Evolutionary conservation across 768 basidiomycete species (phyloP), one percentile per base, ranked within the genome.

Genomic region (Mycena latifolia): DNA sequence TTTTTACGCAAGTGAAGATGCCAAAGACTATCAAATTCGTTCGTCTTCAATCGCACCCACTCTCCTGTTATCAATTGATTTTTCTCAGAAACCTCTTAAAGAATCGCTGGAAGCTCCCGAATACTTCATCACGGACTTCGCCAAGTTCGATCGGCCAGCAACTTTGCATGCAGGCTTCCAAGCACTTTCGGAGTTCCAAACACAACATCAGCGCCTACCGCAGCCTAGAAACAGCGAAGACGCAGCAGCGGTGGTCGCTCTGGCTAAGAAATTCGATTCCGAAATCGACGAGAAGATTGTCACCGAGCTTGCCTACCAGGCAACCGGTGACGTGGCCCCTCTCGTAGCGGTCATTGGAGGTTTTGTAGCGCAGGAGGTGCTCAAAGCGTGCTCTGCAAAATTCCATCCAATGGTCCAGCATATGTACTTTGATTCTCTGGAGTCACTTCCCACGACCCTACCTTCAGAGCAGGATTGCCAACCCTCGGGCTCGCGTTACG

Each of bases 1-100:
- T 96, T 66, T 99, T 98, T 77, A 95, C 94, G 9, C 98, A 99
- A 78, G 96, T 99, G 69, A 99, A 99, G 82, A 97, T 98, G 95
- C 98, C 98, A 12, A 99, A 97, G 81, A 86, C 95, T 54, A 81
- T 98, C 53, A 89, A 95, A 76, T 99, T 98, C 73, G 97, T 98
- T 72, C 74, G 95, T 85, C 4, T 45, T 27, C 18, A 41, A 29
- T 53, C 39, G 17, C 69, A 41, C 37, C 52, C 29, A 14, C 20
- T 41, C 22, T 33, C 43, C 47, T 14, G 25, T 63, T 60, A 41
- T 31, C 11, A 61, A 39, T 72, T 41, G 48, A 8, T 48, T 18
- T 24, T 29, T 25, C 29, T 3, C 71, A 99, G 97, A 98, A 98
- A 95, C 88, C 96, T 2, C 85, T 99, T 22, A 86, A 91, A 72